phyloP scores from a whole-genome alignment of 805 yeast genomes.

The Lipomyces yamadae region DNA sequence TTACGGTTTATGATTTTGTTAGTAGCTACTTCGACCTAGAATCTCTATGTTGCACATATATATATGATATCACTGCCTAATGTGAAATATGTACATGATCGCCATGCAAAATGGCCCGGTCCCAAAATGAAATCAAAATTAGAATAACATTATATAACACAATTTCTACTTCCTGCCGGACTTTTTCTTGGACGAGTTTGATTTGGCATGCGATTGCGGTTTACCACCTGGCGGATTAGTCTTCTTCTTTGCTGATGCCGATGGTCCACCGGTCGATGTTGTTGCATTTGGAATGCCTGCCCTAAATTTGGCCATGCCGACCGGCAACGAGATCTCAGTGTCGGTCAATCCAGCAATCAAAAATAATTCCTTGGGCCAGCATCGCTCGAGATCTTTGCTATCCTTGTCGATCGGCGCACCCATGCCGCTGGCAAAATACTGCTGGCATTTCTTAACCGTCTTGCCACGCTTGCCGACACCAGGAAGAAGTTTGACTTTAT shows the following conservation, averaged over 20 bases:
- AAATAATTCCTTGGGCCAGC: conserved; percentile 74
- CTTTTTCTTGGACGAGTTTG: not conserved
- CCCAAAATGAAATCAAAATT: not conserved
- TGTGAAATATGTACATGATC: not conserved
- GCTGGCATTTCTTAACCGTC: conserved; percentile 69
- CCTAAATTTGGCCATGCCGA: conserved; percentile 70
- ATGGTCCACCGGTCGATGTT: not conserved
- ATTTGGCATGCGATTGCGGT: not conserved
- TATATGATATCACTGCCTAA: not conserved
- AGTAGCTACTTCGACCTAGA: not conserved
- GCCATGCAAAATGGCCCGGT: not conserved
- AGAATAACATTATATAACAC: not conserved
- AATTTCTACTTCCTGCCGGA: not conserved
- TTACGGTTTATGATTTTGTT: not conserved
- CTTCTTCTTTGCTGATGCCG: not conserved
- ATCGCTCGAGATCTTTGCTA: conserved; percentile 57
- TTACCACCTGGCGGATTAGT: not conserved
- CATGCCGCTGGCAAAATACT: conserved; percentile 59
- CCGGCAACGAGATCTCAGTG: conserved; percentile 65
- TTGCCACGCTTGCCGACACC: conserved; percentile 85
- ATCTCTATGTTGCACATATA: no score
- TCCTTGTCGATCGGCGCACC: conserved; percentile 46
- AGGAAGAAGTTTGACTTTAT: conserved; percentile 82
- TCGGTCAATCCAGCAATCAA: conserved; percentile 61
- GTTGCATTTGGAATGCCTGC: conserved; percentile 30